phyloP scores from a whole-genome alignment of 2,329 filamentous ascomycete species.

The Colletotrichum acutatum region DNA sequence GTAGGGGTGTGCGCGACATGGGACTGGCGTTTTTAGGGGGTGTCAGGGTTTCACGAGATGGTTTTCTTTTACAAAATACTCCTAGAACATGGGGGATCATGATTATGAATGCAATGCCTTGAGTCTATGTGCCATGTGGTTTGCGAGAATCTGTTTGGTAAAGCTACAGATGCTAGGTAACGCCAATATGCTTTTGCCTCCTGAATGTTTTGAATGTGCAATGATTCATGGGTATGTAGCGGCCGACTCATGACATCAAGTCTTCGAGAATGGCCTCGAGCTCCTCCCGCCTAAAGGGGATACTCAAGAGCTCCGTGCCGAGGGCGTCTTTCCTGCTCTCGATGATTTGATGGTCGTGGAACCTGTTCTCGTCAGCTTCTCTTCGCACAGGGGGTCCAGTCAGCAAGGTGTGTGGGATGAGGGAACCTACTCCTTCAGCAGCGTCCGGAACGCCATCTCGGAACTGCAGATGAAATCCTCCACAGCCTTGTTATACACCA shows the following conservation, averaged over 20 bases:
- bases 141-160: neutral
- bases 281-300: conserved; percentile 89
- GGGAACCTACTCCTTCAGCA: conserved; percentile 97
- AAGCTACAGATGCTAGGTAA: no score
- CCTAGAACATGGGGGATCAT: conserved; percentile 21
- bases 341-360: conserved; percentile 98
- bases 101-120: conserved; percentile 20
- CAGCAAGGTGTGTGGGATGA: no score
- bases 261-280: conserved; percentile 91
- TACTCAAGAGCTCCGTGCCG: conserved; percentile 85
- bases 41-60: neutral
- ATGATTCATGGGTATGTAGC: neutral
- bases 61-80: conserved; percentile 16
- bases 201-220: neutral
- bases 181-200: neutral
- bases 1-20: conserved; percentile 46
- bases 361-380: conserved; percentile 57
- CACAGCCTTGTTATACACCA: conserved; percentile 93
- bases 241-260: conserved; percentile 48
- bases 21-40: conserved; percentile 24
- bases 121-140: neutral
- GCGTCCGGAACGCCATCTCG: conserved; percentile 92
- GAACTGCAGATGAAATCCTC: conserved; percentile 98
- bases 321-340: conserved; percentile 86
- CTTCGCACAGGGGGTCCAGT: no score